A percentile compares a stretch with the other conserved stretches of the same genome.
Evolutionary conservation across 2,329 filamentous ascomycete species (phyloP).

Genomic region (Colletotrichum aenigma): DNA sequence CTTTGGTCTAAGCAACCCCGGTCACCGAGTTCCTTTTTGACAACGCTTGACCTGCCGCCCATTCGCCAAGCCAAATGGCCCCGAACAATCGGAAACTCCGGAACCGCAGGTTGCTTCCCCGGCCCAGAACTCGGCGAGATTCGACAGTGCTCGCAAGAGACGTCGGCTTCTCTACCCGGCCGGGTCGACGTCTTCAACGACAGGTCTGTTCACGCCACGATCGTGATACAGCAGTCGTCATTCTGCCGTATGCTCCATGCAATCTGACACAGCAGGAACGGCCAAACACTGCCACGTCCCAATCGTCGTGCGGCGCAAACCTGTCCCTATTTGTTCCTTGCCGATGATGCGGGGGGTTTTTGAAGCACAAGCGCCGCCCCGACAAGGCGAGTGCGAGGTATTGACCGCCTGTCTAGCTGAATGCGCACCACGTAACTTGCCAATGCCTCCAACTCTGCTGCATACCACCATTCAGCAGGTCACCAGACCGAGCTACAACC

Average conservation of each 20-base stretch:
- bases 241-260: not conserved
- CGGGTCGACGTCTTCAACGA: not conserved
- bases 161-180: conserved; percentile 11
- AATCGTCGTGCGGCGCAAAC: not conserved
- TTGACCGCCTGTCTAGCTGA: not conserved
- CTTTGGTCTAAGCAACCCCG: conserved; percentile 2
- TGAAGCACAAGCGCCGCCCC: not conserved
- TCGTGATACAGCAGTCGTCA: not conserved
- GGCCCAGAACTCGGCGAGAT: conserved; percentile 15
- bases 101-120: conserved; percentile 5
- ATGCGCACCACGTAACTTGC: not conserved
- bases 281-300: not conserved
- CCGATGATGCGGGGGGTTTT: not conserved
- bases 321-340: not conserved
- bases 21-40: conserved; percentile 7
- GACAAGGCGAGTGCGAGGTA: not conserved
- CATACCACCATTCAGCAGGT: not conserved
- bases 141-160: not conserved
- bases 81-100: conserved; percentile 16
- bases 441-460: not conserved
- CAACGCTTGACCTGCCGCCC: not conserved
- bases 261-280: not conserved
- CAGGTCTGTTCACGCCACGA: not conserved
- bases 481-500: not conserved
- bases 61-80: conserved; percentile 10